Base-by-base conservation (phyloP, 75 land plant species). In the Gnetum montanum region DNA sequence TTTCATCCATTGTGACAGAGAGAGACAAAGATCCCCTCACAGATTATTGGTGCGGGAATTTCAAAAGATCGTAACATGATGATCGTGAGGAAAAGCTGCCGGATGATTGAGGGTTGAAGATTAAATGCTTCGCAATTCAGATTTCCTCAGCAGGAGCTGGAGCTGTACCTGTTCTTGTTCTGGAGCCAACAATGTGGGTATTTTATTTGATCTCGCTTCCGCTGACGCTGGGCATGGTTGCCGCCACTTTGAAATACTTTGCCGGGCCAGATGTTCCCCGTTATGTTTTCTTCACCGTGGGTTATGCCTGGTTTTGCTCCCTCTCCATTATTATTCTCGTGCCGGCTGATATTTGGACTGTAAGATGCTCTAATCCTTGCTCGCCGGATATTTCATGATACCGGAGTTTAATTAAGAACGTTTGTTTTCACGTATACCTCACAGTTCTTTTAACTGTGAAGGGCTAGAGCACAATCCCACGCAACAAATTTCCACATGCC, bases 271-370 rank as follows among this genome's bases (percentile, higher is more conserved):
- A 72, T 38, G 85, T 90, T n/a, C 86, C 96, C 36, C 76, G 80
- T 12, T 78, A 94, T 60, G 98, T 94, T 27, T 60, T 80, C 7
- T 63, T 78, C 54, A 79, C 86, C 58, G 98, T 94, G 41, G 98
- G 88, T 0, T 94, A 90, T 61, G 61, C 98, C 49, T 94, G 98
- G 98, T 90, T 90, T 63, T 94, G 98, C 61, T 82, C 98, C 47
- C 73, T 94, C 46, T 82, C 96, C 37, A 83, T 94, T 65, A 83
- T 94, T 75, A 75, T 90, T 49, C 88, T 94, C 60, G 96, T 94
- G 43, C 98, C 98, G 13, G 98, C 98, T 22, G 98, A 94, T 58
- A 90, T 94, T 34, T 94, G 98, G 98, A 83, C 83, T 53, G 98
- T 94, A 72, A 57, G 68, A 61, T 46, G 34, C 18, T 15, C 1